These are phyloP conservation scores for Saururus chinensis DNA, from an alignment of 164 flowering plant species.

Conservation along the genomic window DNA sequence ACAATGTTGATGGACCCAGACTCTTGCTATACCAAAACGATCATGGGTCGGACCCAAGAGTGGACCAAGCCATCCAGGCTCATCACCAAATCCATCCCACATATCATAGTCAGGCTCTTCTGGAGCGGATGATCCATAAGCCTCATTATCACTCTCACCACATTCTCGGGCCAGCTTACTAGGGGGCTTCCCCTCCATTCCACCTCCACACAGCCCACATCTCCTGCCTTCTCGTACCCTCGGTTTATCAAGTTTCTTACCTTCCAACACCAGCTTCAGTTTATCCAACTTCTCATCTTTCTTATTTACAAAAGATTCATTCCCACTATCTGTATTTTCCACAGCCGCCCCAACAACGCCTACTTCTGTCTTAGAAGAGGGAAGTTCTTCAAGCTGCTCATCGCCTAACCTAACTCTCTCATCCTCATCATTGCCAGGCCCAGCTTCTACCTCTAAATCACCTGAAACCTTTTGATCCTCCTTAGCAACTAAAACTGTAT, in stretches of 20 bases:
- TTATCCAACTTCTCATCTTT: constrained; percentile 15
- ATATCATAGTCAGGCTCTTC: constrained; percentile 81
- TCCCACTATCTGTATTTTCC: neutral
- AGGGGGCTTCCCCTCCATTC: constrained; percentile 90
- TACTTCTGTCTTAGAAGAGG: constrained; percentile 10
- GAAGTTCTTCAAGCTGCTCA: constrained; percentile 7
- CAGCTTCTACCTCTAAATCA: neutral
- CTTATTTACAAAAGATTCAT: neutral
- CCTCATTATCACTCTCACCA: constrained; percentile 73
- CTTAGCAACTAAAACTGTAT: neutral
- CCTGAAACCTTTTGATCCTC: neutral
- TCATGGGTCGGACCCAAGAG: constrained; percentile 90
- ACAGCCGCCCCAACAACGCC: constrained; percentile 10
- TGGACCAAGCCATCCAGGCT: constrained; percentile 94
- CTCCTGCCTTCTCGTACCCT: constrained; percentile 66
- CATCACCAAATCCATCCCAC: constrained; percentile 99
- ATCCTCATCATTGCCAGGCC: neutral
- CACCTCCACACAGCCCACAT: constrained; percentile 91
- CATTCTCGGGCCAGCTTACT: constrained; percentile 43
- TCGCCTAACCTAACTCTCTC: constrained; percentile 8
- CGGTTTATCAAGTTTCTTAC: constrained; percentile 15
- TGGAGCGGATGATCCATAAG: constrained; percentile 65
- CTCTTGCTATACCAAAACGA: constrained; percentile 90
- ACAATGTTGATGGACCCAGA: constrained; percentile 98
- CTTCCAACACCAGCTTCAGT: constrained; percentile 8